Evolutionary conservation across 495 filamentous ascomycete species (phyloP), one percentile per base, ranked within the genome.

Genomic region (Podospora appendiculata): DNA sequence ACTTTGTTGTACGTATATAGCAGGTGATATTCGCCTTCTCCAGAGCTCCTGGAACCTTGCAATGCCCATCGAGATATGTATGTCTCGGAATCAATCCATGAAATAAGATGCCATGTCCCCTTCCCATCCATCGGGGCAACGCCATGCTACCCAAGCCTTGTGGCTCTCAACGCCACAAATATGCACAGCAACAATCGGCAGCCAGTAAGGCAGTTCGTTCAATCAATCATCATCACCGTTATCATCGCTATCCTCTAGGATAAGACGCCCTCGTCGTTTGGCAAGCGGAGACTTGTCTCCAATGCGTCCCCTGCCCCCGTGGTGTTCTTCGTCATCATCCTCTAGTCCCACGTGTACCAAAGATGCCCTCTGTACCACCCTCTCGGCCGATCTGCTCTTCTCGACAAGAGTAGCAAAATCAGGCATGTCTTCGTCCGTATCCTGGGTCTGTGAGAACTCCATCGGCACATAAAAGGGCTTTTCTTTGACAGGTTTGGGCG

Each of bases 381-480:
- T 54, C 45, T 48, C 46, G 16, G 41, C 43, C 13, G 47, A 42
- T 25, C 16, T 18, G 43, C 25, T 62, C 14, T 48, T 55, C 17
- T 45, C 51, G 8, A 66, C 50, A 14, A 75, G 40, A 32, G 63
- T 59, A 35, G 51, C 63, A 49, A 76, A 54, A 36, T 70, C 68
- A 16, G 70, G 68, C 47, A 73, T 58, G 0, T 61, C 67, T 13
- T 66, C 69, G 47, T 64, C 64, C 40, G 59, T 54, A 34, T 66
- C 69, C 42, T 73, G 66, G 8, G 67, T 70, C 6, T 52, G 18
- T 1, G 45, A 32, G 25, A 70, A 68, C 18, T 49, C 47, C 6
- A 61, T 60, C 4, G 68, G 70, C 36, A 67, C 58, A 35, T 58
- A 71, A 34, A 63, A 73, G 8, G 57, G 63, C 16, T 55, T 61